Conservation (phyloP, 371 early-diverging fungal genomes). For the Capillidium rhysosporum region DNA sequence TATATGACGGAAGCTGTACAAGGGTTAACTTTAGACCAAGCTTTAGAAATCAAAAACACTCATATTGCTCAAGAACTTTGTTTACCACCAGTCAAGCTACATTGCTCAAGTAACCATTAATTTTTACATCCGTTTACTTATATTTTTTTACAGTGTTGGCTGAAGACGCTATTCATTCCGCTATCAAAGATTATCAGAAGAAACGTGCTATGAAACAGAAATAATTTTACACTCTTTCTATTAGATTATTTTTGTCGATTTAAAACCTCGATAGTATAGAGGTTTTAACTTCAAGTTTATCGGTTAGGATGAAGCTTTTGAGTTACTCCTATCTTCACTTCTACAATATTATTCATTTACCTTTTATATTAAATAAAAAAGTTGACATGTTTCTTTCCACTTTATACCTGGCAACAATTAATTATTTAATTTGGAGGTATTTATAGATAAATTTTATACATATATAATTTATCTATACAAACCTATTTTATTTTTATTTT, state of each 20-base stretch:
- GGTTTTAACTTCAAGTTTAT: not conserved
- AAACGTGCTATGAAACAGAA: constrained; percentile 19
- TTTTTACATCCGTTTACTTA: not conserved
- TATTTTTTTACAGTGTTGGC: constrained; percentile 62
- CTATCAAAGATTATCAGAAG: constrained; percentile 75
- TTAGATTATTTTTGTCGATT: not conserved
- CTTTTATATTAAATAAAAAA: no score
- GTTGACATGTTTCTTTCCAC: no score
- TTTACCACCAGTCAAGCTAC: constrained; percentile 96
- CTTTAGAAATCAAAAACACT: constrained; percentile 82
- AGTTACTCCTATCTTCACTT: no score
- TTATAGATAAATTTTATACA: no score
- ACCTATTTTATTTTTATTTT: no score
- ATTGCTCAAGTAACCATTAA: constrained; percentile 73
- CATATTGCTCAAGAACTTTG: constrained; percentile 93
- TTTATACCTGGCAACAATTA: no score
- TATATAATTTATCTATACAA: no score
- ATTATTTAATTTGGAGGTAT: no score
- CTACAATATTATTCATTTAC: no score
- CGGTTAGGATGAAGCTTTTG: no score
- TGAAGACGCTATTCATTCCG: constrained; percentile 97
- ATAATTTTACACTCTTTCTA: not conserved
- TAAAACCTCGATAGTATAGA: not conserved
- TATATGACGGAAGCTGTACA: constrained; percentile 90
- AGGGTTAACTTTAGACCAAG: constrained; percentile 81